A percentile compares a stretch with the other conserved stretches of the same genome.
Evolutionary conservation across 768 basidiomycete species (phyloP).

Genomic region (Clitopilus hobsonii): DNA sequence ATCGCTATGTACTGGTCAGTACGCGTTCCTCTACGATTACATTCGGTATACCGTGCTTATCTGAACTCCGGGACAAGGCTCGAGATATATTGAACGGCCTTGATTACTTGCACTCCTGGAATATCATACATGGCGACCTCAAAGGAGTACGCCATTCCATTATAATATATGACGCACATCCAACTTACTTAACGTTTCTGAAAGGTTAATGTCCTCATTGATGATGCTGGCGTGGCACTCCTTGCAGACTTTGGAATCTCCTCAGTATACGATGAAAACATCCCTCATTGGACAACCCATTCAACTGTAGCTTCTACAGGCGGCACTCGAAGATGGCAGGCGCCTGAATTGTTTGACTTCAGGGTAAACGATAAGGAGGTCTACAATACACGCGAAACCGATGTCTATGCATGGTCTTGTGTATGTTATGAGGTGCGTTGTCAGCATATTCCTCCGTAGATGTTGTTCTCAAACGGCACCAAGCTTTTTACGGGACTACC

Average conservation of each 20-base stretch:
- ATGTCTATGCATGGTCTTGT: too few relatives aligned
- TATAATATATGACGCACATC: not conserved
- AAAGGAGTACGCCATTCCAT: not conserved
- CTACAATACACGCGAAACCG: too few relatives aligned
- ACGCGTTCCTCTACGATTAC: not conserved
- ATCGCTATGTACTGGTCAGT: not conserved
- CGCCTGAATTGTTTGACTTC: too few relatives aligned
- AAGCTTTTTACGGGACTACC: too few relatives aligned
- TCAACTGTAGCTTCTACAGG: too few relatives aligned
- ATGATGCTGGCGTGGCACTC: not conserved
- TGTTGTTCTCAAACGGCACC: too few relatives aligned
- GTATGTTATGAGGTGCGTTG: too few relatives aligned
- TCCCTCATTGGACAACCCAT: too few relatives aligned
- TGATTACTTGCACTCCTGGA: not conserved
- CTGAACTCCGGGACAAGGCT: not conserved
- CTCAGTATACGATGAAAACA: not conserved
- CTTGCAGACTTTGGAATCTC: not conserved
- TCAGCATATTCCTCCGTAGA: too few relatives aligned
- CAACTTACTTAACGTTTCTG: not conserved
- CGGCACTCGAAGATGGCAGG: too few relatives aligned
- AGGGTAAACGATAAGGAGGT: too few relatives aligned
- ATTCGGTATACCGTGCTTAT: not conserved
- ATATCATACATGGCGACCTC: not conserved
- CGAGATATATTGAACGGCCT: not conserved
- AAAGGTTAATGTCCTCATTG: not conserved